Conservation (phyloP, 257 asterid species). For the Gynochthodes officinalis region DNA sequence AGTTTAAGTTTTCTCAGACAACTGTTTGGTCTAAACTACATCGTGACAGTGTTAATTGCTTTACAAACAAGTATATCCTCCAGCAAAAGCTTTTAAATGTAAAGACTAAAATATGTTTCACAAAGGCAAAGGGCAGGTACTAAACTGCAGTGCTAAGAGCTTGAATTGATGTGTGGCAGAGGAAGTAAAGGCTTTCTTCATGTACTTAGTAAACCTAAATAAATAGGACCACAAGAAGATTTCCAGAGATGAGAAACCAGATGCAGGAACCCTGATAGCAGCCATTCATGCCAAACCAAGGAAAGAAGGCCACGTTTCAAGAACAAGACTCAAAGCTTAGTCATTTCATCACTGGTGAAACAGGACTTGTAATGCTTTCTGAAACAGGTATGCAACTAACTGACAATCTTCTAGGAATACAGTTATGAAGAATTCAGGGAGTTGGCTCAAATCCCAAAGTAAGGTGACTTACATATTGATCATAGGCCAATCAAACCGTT, state of each 20-base stretch:
- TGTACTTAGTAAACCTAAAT: too few species aligned
- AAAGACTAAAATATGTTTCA: not conserved
- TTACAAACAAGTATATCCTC: not conserved
- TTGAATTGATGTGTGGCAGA: too few species aligned
- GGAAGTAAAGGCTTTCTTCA: too few species aligned
- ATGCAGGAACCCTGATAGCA: not conserved
- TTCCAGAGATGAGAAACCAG: not conserved
- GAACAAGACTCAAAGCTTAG: not conserved
- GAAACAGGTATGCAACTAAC: not conserved
- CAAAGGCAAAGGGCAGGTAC: not conserved
- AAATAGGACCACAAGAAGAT: too few species aligned
- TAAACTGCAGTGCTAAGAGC: too few species aligned
- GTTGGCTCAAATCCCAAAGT: not conserved
- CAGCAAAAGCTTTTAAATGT: not conserved
- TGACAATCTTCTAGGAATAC: not conserved
- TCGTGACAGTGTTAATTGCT: not conserved
- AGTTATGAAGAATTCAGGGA: not conserved
- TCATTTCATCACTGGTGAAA: too few species aligned
- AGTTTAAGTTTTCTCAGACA: not conserved
- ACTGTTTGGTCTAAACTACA: not conserved
- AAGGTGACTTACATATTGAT: not conserved
- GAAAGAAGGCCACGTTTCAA: not conserved
- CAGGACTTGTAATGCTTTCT: too few species aligned
- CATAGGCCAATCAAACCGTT: not conserved
- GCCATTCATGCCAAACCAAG: not conserved